A percentile compares a stretch with the other conserved stretches of the same genome.
Evolutionary conservation across 768 basidiomycete species (phyloP).

Genomic region (Mycena vitilis): DNA sequence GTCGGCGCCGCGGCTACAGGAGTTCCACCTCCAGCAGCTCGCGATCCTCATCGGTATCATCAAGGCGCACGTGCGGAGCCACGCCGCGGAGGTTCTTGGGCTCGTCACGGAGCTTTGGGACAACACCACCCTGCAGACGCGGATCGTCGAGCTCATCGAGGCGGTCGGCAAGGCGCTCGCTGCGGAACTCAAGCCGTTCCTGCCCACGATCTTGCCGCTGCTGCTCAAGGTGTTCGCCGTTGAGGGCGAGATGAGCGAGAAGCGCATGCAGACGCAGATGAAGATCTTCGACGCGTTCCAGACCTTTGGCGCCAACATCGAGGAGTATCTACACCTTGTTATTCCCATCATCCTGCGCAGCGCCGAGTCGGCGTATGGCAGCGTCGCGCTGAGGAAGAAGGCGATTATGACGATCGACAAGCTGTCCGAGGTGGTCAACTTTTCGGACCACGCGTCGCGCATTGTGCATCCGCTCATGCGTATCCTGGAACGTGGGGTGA

Average conservation of each 20-base stretch:
- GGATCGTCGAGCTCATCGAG: slow-evolving; percentile 93
- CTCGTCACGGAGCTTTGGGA: slow-evolving; percentile 95
- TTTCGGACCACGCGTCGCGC: slow-evolving; percentile 96
- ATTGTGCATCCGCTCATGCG: slow-evolving; percentile 96
- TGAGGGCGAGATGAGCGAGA: slow-evolving; percentile 88
- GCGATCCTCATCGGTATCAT: slow-evolving; percentile 96
- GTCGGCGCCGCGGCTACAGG: slow-evolving; percentile 84
- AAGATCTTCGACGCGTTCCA: slow-evolving; percentile 95
- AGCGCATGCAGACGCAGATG: slow-evolving; percentile 81
- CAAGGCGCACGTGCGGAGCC: slow-evolving; percentile 96
- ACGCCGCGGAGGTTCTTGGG: slow-evolving; percentile 85
- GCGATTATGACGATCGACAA: slow-evolving; percentile 94
- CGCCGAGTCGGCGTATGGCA: slow-evolving; percentile 85
- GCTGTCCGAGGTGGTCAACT: slow-evolving; percentile 92
- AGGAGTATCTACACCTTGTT: slow-evolving; percentile 97
- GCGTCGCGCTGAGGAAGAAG: slow-evolving; percentile 80
- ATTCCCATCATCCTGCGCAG: slow-evolving; percentile 94
- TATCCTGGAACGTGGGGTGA: slow-evolving; percentile 77
- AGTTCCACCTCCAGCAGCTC: slow-evolving; percentile 95
- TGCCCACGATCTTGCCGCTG: slow-evolving; percentile 91
- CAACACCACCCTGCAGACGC: slow-evolving; percentile 84
- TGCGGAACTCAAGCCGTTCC: slow-evolving; percentile 96
- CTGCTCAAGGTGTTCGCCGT: slow-evolving; percentile 83
- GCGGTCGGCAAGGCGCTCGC: slow-evolving; percentile 93
- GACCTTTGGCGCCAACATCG: slow-evolving; percentile 96